Evolutionary conservation across 345 rosid species (phyloP), one percentile per base, ranked within the genome.

Genomic region (Pelargonium nanum): DNA sequence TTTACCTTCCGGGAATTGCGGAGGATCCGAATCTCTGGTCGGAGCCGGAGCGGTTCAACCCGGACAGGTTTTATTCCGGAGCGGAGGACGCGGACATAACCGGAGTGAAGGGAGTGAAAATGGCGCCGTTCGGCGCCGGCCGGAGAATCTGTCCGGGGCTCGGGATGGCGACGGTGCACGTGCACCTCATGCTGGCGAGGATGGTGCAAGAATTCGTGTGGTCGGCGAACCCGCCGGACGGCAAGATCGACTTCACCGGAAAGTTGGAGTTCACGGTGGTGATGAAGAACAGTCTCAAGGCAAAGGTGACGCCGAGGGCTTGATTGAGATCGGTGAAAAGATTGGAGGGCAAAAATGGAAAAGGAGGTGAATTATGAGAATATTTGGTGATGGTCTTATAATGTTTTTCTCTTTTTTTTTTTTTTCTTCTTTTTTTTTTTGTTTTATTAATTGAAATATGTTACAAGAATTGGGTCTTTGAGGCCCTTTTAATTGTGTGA

Each of bases 141-240:
- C 79, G 96, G 73, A 62, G 98, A 74, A 87, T 84, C 24, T 92
- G 98, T 67, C 96, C 96, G 0, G 96, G 96, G 0, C 60, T 92
- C 44, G 78, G 74, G 2, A 77, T 87, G 90, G 95, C 83, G 4
- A 92, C 89, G 19, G 78, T 87, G 64, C 98, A 92, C 64, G 76
- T 87, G 30, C 73, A 84, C 59, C 56, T 92, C 28, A 84, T 85
- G 87, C 65, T 92, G 19, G 95, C 95, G 1, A 80, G 93, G 75
- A 87, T 89, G 98, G 91, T 92, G 23, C 98, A 89, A 19, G 96
- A 89, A 66, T 92, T 89, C 51, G 87, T 88, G 68, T 92, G 98
- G 98, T 67, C 48, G 2, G 78, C 79, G 0, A 70, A 75, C 68
- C 87, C 87, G 5, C 62, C 76, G 0, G 67, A 77, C 16, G 32